A percentile compares a stretch with the other conserved stretches of the same genome.
Evolutionary conservation across 2,329 filamentous ascomycete species (phyloP).

Genomic region (Colletotrichum caudatum): DNA sequence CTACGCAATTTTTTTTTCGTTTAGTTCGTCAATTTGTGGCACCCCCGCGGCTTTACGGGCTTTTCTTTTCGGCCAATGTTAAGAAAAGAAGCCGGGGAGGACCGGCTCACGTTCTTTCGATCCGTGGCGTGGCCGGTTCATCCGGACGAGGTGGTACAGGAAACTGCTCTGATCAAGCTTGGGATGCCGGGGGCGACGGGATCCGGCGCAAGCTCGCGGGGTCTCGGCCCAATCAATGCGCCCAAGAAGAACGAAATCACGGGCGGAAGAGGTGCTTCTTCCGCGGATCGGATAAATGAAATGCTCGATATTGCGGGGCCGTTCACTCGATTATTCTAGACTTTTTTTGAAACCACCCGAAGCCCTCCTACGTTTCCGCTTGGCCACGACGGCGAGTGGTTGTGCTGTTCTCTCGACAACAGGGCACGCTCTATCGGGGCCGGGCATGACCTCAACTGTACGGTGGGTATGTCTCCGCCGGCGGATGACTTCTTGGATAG

Average conservation of each 20-base stretch:
- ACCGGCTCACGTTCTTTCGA: neutral
- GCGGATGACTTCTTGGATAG: neutral
- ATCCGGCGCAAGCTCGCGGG: neutral
- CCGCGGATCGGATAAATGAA: neutral
- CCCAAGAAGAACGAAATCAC: neutral
- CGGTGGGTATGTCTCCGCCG: neutral
- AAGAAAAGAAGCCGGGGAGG: neutral
- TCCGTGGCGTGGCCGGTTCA: neutral
- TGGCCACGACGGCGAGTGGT: neutral
- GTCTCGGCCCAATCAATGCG: neutral
- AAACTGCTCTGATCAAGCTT: neutral
- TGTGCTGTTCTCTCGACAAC: neutral
- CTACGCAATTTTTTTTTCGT: neutral
- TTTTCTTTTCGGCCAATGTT: too few relatives aligned
- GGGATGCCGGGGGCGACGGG: neutral
- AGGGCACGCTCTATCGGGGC: neutral
- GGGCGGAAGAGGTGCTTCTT: accelerated
- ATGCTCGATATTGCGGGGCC: neutral
- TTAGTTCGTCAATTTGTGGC: neutral
- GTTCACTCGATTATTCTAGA: neutral
- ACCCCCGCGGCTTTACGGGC: neutral
- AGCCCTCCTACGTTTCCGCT: neutral
- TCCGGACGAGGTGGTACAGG: neutral
- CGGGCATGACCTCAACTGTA: neutral
- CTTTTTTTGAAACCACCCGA: neutral